phyloP scores from a whole-genome alignment of 2,329 filamentous ascomycete species.

The Ophiocordyceps polyrhachis-furcata region DNA sequence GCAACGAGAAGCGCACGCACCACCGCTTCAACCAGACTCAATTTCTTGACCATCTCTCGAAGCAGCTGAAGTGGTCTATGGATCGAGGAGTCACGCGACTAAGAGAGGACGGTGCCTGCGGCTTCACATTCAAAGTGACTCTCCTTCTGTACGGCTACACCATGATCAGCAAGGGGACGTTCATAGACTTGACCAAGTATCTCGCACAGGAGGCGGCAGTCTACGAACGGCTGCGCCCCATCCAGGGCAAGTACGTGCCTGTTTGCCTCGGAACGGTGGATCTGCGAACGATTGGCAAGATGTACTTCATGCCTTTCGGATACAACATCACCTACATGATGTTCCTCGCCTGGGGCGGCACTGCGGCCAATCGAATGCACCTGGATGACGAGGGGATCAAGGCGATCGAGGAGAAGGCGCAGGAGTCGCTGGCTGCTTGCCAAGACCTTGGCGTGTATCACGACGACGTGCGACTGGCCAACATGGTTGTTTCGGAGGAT shows the following conservation, averaged over 20 bases:
- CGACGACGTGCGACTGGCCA: slow-evolving; percentile 8
- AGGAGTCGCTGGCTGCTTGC: slow-evolving; percentile 6
- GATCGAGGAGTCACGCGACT: slow-evolving; percentile 13
- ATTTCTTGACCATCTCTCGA: slow-evolving; percentile 13
- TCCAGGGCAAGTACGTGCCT: slow-evolving; percentile 18
- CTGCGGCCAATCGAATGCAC: not conserved
- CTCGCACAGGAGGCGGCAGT: slow-evolving; percentile 17
- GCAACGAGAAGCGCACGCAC: not conserved
- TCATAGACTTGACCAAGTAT: slow-evolving; percentile 12
- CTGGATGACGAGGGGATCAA: not conserved
- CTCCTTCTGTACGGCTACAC: slow-evolving; percentile 22
- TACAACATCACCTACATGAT: slow-evolving; percentile 15
- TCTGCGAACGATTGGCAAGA: slow-evolving; percentile 12
- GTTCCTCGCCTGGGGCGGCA: not conserved
- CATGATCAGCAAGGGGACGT: slow-evolving; percentile 22
- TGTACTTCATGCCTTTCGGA: slow-evolving; percentile 14
- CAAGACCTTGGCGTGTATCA: slow-evolving; percentile 10
- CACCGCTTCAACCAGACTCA: slow-evolving; percentile 12
- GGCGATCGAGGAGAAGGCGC: not conserved
- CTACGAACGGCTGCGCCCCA: slow-evolving; percentile 13
- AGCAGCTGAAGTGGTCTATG: slow-evolving; percentile 12
- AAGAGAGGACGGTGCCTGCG: slow-evolving; percentile 12
- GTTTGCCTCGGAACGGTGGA: slow-evolving; percentile 20
- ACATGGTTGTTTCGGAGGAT: slow-evolving; percentile 7
- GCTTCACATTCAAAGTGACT: slow-evolving; percentile 22